These are phyloP conservation scores for Amylostereum chailletii DNA, from an alignment of 1,284 basidiomycete genomes.

Conservation along the genomic window DNA sequence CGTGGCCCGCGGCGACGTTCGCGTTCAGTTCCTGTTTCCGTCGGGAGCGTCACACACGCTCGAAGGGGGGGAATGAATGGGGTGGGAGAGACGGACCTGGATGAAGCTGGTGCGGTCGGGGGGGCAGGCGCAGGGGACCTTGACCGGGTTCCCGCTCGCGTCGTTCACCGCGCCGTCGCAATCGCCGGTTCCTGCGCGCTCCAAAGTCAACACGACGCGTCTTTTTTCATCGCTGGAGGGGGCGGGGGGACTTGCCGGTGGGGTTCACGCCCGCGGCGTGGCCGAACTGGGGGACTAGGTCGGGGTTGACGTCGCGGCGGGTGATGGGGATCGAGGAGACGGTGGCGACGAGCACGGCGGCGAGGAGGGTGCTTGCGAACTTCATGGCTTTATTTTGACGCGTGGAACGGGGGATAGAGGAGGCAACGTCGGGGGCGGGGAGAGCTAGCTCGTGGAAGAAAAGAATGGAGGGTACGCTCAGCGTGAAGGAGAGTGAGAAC, in stretches of 20 bases:
- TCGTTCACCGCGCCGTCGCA: constrained; percentile 20
- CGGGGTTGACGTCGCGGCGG: constrained; percentile 31
- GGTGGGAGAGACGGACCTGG: constrained; percentile 10
- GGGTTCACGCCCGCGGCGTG: constrained; percentile 19
- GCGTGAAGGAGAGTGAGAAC: constrained; percentile 5
- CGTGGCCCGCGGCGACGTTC: constrained; percentile 47
- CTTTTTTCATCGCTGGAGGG: constrained; percentile 23
- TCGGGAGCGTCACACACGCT: too few species aligned
- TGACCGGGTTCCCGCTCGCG: constrained; percentile 19
- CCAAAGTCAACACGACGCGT: background rate
- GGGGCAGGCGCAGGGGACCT: constrained; percentile 25
- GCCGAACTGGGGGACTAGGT: constrained; percentile 9
- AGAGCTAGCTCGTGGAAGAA: constrained; percentile 5
- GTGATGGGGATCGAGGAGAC: constrained; percentile 29
- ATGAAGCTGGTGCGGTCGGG: constrained; percentile 25
- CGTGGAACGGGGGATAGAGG: background rate
- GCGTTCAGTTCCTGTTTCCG: constrained; percentile 32
- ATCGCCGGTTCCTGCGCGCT: constrained; percentile 12
- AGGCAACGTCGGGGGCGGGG: background rate
- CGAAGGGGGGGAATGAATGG: background rate
- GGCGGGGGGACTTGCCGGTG: constrained; percentile 4
- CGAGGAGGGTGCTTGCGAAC: constrained; percentile 10
- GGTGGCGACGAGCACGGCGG: constrained; percentile 19
- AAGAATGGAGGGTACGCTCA: constrained; percentile 6
- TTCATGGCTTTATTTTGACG: constrained; percentile 3